Evolutionary conservation across 805 yeast genomes (phyloP).

Genomic region (Schizosaccharomyces cryophilus): DNA sequence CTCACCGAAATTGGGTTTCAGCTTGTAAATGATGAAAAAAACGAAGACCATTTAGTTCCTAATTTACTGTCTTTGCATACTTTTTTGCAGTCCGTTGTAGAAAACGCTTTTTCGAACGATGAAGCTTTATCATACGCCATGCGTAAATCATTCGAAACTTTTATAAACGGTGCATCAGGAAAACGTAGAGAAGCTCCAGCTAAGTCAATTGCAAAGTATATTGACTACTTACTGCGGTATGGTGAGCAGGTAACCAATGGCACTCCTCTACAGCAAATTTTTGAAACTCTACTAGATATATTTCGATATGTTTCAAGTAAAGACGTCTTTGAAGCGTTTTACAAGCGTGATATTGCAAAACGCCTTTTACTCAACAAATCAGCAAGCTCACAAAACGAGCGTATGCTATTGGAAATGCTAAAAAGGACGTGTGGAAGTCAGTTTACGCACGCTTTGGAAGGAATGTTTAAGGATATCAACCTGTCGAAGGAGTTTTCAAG

Average conservation of each 20-base stretch:
- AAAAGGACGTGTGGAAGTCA: slow-evolving; percentile 59
- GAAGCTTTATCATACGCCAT: slow-evolving; percentile 6
- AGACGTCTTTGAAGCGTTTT: slow-evolving; percentile 63
- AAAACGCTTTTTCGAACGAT: slow-evolving; percentile 4
- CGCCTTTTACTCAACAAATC: slow-evolving; percentile 31
- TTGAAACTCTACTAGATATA: slow-evolving; percentile 18
- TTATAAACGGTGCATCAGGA: slow-evolving; percentile 5
- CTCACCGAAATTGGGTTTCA: neutral
- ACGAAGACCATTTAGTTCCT: neutral
- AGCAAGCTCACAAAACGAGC: slow-evolving; percentile 38
- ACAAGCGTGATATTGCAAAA: slow-evolving; percentile 68
- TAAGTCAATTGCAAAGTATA: slow-evolving; percentile 13
- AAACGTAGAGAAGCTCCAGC: slow-evolving; percentile 10
- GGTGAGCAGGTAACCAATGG: slow-evolving; percentile 11
- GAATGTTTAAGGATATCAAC: slow-evolving; percentile 64
- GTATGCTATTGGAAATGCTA: slow-evolving; percentile 36
- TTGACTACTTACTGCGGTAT: slow-evolving; percentile 12
- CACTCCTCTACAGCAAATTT: slow-evolving; percentile 6
- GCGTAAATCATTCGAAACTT: slow-evolving; percentile 8
- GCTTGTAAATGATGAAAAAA: neutral
- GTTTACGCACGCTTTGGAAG: slow-evolving; percentile 55
- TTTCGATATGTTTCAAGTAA: slow-evolving; percentile 54
- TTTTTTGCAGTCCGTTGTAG: neutral
- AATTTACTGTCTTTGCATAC: neutral
- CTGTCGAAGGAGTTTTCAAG: slow-evolving; percentile 25